These are phyloP conservation scores for Bryum argenteum DNA, from an alignment of 225 moss, liverwort and hornwort genomes.

Conservation along the genomic window DNA sequence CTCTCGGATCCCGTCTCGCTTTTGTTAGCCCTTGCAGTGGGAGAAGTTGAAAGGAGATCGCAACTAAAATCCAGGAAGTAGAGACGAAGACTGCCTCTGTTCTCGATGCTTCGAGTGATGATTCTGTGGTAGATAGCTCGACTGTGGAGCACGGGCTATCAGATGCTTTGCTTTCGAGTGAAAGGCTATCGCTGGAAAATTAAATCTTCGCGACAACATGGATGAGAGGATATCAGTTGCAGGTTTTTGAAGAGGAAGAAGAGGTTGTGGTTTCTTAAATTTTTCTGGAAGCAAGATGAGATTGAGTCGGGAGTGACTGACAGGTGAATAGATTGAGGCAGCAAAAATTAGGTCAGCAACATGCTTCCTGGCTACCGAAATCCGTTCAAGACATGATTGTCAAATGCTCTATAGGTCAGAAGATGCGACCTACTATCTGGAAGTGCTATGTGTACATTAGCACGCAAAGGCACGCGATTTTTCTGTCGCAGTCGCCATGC, in stretches of 20 bases:
- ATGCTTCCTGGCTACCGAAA: neutral
- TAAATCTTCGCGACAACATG: neutral
- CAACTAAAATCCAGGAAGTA: neutral
- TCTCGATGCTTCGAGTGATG: neutral
- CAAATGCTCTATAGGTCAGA: constrained; percentile 35
- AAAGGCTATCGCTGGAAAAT: neutral
- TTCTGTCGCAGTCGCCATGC: constrained; percentile 30
- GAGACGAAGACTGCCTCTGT: neutral
- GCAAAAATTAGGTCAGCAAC: constrained; percentile 17
- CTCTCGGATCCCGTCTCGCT: neutral
- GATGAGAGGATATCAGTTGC: neutral
- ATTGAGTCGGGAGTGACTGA: constrained; percentile 1
- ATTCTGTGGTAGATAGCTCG: neutral
- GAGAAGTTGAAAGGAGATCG: constrained; percentile 1
- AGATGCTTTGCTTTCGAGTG: neutral
- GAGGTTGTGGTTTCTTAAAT: neutral
- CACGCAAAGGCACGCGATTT: constrained; percentile 9
- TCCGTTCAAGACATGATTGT: constrained; percentile 19
- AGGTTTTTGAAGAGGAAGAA: constrained; percentile 17
- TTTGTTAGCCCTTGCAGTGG: neutral
- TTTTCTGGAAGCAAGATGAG: neutral
- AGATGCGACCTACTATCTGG: constrained; percentile 17
- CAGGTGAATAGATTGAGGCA: neutral
- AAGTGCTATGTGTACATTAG: constrained; percentile 8
- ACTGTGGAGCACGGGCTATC: neutral